Evolutionary conservation across 495 filamentous ascomycete genomes (phyloP).

Genomic region (Lentithecium fluviatile): DNA sequence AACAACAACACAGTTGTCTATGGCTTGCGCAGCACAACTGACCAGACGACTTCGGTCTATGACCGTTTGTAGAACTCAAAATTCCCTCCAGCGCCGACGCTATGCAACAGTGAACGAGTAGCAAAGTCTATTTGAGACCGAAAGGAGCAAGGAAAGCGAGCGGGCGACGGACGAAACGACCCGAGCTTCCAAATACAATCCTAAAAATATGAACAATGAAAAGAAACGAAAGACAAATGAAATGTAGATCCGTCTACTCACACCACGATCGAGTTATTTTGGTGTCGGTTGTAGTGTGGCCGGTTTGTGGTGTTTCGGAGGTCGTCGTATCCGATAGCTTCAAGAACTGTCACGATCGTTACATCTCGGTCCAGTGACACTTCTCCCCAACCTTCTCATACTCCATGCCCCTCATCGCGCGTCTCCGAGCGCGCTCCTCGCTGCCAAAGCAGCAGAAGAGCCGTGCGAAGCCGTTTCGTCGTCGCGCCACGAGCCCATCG

Average conservation of each 20-base stretch:
- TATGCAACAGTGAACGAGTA: neutral
- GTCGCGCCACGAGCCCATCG: slow-evolving; percentile 7
- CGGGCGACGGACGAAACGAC: neutral
- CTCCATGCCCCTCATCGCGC: neutral
- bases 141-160: neutral
- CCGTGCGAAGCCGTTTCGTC: slow-evolving; percentile 15
- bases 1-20: neutral
- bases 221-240: neutral
- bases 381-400: slow-evolving; percentile 17
- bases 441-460: slow-evolving; percentile 24
- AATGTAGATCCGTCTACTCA: too few relatives aligned
- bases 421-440: slow-evolving; percentile 14
- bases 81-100: slow-evolving; percentile 14
- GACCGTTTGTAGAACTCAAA: neutral
- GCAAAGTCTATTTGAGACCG: neutral
- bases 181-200: neutral
- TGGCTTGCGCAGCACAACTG: neutral
- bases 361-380: slow-evolving; percentile 21
- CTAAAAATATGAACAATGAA: slow-evolving; percentile 2
- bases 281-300: neutral
- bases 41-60: neutral
- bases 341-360: neutral
- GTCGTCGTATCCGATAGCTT: neutral
- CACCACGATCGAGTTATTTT: too few relatives aligned
- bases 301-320: neutral